These are phyloP conservation scores for Micractinium sp. DNA, from an alignment of 139 green algal genomes.

Conservation along the genomic window DNA sequence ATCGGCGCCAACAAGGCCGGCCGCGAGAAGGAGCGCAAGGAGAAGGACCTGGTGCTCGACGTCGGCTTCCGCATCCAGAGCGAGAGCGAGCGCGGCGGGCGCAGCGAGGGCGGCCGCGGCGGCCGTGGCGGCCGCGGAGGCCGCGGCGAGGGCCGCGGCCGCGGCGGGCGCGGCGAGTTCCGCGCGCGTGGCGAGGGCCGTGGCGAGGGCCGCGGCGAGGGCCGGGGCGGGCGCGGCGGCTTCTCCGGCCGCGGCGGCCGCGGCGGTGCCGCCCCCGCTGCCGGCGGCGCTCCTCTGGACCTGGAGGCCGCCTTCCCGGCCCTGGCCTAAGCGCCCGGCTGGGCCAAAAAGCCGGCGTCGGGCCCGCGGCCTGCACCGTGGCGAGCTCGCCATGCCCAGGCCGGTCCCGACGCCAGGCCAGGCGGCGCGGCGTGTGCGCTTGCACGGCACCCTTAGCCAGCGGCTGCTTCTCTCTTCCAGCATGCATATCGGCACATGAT, in stretches of 20 bases:
- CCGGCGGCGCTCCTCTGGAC: slow-evolving; percentile 13
- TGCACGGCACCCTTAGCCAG: too few relatives aligned
- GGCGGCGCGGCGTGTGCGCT: background rate
- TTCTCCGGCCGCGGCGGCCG: slow-evolving; percentile 9
- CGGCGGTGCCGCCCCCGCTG: background rate
- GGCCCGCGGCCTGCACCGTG: background rate
- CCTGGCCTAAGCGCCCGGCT: slow-evolving; percentile 9
- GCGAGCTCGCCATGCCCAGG: too few relatives aligned
- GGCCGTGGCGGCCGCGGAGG: too few relatives aligned
- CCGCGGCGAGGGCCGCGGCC: slow-evolving; percentile 17
- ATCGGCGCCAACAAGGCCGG: slow-evolving; percentile 47
- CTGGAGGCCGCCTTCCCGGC: slow-evolving; percentile 56
- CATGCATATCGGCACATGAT: too few relatives aligned
- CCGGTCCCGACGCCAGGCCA: too few relatives aligned
- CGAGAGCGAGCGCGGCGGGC: too few relatives aligned
- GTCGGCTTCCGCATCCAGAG: slow-evolving; percentile 46
- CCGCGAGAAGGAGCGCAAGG: slow-evolving; percentile 41
- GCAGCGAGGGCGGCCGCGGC: too few relatives aligned
- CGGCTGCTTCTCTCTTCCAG: too few relatives aligned
- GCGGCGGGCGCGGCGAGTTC: slow-evolving; percentile 12
- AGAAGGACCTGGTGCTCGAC: slow-evolving; percentile 57
- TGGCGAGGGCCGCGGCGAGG: slow-evolving; percentile 1
- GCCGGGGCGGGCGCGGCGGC: slow-evolving; percentile 6
- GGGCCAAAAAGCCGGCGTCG: background rate
- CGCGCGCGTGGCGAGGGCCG: background rate